Base-by-base conservation (phyloP, 2,329 filamentous ascomycete species). In the Graphium sp. region DNA sequence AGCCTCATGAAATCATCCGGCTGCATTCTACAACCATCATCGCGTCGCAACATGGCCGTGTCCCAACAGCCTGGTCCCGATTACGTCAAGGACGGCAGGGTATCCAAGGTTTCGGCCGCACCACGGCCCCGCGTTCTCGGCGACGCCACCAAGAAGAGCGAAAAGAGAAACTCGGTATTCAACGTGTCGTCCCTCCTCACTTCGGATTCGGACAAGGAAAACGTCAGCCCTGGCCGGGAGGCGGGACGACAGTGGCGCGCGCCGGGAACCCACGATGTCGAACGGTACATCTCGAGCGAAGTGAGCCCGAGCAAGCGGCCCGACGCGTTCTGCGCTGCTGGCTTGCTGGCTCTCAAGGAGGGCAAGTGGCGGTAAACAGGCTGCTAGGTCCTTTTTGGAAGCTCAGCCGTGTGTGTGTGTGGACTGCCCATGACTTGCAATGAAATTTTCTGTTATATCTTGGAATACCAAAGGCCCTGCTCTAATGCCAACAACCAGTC, bases 171-270 rank as follows among this genome's bases (percentile, higher is more conserved):
- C 22, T 37, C 39, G 35, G 56, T 59, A 39, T 50, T 52, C 21
- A 55, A 62, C 40, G 36, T 61, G 15, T 53, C 58, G 20, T 41
- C 37, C 19, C 41, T 52, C 50, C 6, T 36, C 48, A n/a, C n/a
- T n/a, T n/a, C n/a, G 27, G 85, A 93, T 42, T 93, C 83, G 2
- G 87, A 95, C 48, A 95, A 95, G 54, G 87, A 95, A 55, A 95
- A 95, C 45, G 91, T 83, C 66, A 68, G 58, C 43, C 74, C 60
- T 2, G 60, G 58, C 36, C 59, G 60, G 36, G 57, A 60, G 23
- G 58, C 50, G 7, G 56, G 14, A 14, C 12, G n/a, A 11, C 16
- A 26, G 25, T 52, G 35, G 41, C 49, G 29, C 50, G 35, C 14
- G 42, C 37, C 29, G 37, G 32, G n/a, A n/a, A n/a, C n/a, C n/a